Evolutionary conservation across 2,329 filamentous ascomycete genomes (phyloP).

Genomic region (Exophiala alcalophila): DNA sequence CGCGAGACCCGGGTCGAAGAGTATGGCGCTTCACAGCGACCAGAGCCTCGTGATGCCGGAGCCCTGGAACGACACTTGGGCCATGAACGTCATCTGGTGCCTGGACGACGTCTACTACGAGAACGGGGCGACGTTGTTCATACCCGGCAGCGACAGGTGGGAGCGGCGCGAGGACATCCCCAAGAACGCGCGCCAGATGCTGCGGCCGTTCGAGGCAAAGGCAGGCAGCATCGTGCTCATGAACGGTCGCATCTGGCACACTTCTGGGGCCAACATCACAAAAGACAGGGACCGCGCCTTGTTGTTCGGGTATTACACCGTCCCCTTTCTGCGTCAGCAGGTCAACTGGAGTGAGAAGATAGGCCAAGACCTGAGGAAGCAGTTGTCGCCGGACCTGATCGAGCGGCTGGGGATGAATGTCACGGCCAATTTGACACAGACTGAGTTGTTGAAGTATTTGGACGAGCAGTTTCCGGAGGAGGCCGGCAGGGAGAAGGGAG

Average conservation of each 20-base stretch:
- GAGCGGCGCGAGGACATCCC: constrained; percentile 8
- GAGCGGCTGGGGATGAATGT: constrained; percentile 32
- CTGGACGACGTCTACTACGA: constrained; percentile 34
- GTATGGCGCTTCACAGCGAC: constrained; percentile 37
- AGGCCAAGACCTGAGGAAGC: constrained; percentile 32
- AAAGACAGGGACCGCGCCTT: constrained; percentile 35
- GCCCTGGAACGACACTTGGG: constrained; percentile 32
- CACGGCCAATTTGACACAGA: constrained; percentile 8
- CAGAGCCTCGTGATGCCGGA: constrained; percentile 35
- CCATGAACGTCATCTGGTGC: constrained; percentile 35
- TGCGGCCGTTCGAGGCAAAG: constrained; percentile 36
- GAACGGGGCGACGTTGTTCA: constrained; percentile 33
- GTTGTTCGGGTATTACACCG: constrained; percentile 37
- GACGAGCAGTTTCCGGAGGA: constrained; percentile 6
- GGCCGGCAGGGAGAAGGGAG: neutral
- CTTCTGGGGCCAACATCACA: constrained; percentile 35
- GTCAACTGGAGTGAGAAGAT: constrained; percentile 37
- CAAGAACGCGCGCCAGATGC: constrained; percentile 31
- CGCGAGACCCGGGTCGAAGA: constrained; percentile 34
- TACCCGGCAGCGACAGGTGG: constrained; percentile 18
- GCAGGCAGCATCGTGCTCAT: constrained; percentile 36
- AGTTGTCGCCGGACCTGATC: constrained; percentile 30
- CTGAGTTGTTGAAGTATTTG: constrained; percentile 4
- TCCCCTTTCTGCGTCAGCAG: constrained; percentile 33
- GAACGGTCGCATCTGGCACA: constrained; percentile 38